Conservation (phyloP, 495 filamentous ascomycete species). For the Hyaloscypha hepaticicola region DNA sequence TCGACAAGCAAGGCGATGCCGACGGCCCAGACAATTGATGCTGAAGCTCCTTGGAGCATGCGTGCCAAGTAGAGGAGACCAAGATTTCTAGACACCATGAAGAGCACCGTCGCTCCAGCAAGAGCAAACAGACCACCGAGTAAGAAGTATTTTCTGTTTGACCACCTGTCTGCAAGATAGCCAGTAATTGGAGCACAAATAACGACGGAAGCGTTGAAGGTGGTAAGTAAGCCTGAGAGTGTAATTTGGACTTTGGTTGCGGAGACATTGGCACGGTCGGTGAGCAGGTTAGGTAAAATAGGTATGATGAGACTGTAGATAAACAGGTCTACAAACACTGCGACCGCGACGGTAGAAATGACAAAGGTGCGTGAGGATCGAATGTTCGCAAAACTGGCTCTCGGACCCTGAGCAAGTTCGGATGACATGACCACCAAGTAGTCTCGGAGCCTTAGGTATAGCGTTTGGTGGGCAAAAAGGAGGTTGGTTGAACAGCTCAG, state of each 20-base stretch:
- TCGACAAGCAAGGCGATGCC: slow-evolving; percentile 7
- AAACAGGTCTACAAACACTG: neutral
- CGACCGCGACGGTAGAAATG: neutral
- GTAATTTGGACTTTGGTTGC: neutral
- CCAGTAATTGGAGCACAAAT: neutral
- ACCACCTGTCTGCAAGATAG: slow-evolving; percentile 1
- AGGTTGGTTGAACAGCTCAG: too few relatives aligned
- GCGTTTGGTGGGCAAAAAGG: too few relatives aligned
- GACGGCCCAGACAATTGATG: slow-evolving; percentile 4
- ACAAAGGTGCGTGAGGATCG: neutral
- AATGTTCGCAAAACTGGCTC: too few relatives aligned
- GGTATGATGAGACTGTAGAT: neutral
- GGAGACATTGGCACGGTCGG: neutral
- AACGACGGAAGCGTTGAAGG: neutral
- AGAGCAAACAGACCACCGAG: too few relatives aligned
- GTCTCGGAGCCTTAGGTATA: too few relatives aligned
- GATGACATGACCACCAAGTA: too few relatives aligned
- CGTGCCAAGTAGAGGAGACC: neutral
- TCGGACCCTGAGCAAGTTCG: too few relatives aligned
- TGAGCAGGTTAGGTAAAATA: neutral
- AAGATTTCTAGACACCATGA: too few relatives aligned
- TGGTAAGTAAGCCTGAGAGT: neutral
- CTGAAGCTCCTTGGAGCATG: slow-evolving; percentile 11
- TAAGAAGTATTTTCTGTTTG: too few relatives aligned
- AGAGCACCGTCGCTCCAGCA: too few relatives aligned